Percentiles rank a stretch among this genome's conserved stretches.
Conservation (phyloP, 2,329 filamentous ascomycete species). For the Colletotrichum sp. region DNA sequence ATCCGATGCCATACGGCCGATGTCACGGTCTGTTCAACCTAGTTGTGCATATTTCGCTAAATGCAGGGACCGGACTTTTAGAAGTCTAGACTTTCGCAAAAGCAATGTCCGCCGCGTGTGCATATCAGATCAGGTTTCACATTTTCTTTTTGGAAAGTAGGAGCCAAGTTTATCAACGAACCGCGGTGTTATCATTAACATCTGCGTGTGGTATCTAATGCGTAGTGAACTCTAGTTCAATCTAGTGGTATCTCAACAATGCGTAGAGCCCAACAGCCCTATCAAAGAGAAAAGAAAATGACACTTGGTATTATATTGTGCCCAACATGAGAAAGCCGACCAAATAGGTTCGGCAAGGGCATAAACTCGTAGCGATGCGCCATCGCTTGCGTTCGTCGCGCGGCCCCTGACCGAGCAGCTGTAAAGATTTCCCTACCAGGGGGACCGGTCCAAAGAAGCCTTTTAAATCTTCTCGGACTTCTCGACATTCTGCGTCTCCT, state of each 20-base stretch:
- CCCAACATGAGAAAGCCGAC: not conserved
- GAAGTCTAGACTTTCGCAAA: not conserved
- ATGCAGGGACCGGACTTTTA: not conserved
- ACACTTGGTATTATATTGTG: not conserved
- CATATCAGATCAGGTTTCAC: not conserved
- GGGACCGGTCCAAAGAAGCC: not conserved
- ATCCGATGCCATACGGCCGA: not conserved
- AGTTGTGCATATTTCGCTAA: not conserved
- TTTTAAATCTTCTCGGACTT: conserved; percentile 11
- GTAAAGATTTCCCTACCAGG: not conserved
- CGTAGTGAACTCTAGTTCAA: conserved; percentile 8
- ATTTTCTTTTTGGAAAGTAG: not conserved
- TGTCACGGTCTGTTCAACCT: not conserved
- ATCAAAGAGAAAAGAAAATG: conserved; percentile 1
- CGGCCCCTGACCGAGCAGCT: not conserved
- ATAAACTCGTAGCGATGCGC: conserved; percentile 12
- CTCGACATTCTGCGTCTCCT: conserved; percentile 16
- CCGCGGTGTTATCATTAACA: not conserved
- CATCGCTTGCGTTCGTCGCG: not conserved
- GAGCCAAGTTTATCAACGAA: not conserved
- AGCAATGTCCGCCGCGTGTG: not conserved
- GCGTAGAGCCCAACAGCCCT: not conserved
- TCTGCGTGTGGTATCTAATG: conserved; percentile 18
- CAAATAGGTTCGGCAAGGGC: not conserved
- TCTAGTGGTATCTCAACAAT: conserved; percentile 20